Conservation (phyloP, 23 red algal genomes). For the Gracilariopsis chorda region DNA sequence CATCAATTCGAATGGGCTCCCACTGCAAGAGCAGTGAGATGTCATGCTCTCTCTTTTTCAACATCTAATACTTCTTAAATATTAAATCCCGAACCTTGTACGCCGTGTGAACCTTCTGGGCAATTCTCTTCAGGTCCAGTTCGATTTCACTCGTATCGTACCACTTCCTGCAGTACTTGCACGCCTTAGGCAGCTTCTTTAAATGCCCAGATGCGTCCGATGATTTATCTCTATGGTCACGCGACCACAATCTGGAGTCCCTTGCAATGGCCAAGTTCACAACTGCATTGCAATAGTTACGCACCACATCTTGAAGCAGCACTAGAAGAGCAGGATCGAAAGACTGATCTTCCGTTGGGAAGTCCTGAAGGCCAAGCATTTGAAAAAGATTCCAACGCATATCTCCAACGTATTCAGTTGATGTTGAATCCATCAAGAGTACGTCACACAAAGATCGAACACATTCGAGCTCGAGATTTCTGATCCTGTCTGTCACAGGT, state of each 20-base stretch:
- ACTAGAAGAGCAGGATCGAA: conserved; percentile 22
- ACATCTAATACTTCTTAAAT: too few species aligned
- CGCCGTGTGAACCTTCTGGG: too few species aligned
- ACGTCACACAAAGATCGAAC: conserved; percentile 43
- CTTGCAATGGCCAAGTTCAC: conserved; percentile 58
- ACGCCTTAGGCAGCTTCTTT: too few species aligned
- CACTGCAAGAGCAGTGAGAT: too few species aligned
- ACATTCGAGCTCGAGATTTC: conserved; percentile 43
- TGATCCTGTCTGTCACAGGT: background rate
- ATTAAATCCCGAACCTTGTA: too few species aligned
- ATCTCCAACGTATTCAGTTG: conserved; percentile 18
- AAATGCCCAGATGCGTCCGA: too few species aligned
- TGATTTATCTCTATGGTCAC: too few species aligned
- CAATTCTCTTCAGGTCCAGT: too few species aligned
- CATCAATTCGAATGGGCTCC: too few species aligned
- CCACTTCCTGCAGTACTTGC: too few species aligned
- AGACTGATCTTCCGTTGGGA: conserved; percentile 18
- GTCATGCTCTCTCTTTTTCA: too few species aligned
- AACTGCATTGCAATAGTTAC: conserved; percentile 56
- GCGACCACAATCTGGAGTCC: conserved; percentile 29
- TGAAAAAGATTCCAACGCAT: conserved; percentile 38
- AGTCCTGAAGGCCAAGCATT: conserved; percentile 64
- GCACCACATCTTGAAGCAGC: conserved; percentile 47
- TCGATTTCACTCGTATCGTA: too few species aligned
- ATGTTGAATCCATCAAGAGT: conserved; percentile 1